Evolutionary conservation across 495 filamentous ascomycete genomes (phyloP), one percentile per base, ranked within the genome.

Genomic region (Penicillium lividum): DNA sequence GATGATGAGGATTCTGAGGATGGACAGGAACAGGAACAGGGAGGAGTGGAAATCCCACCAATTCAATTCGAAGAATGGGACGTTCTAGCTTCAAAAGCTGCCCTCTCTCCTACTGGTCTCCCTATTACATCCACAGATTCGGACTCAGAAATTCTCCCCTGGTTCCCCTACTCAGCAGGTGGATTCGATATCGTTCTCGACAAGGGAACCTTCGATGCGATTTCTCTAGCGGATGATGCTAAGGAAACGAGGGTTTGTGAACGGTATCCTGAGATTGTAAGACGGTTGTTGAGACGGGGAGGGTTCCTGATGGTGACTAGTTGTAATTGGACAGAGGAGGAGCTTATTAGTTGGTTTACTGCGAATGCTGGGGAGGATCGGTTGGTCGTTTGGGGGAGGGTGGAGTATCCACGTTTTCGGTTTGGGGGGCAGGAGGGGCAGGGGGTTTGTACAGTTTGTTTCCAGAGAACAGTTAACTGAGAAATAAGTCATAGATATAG

Each of bases 181-280:
- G 83, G 86, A 0, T 97, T 92, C 69, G 92, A 97, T 74, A 82
- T 97, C 0, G 87, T 96, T 0, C 80, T 97, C 6, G 94, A 98
- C 73, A 98, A 98, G 70, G 94, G 94, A 27, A 98, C 94, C 1
- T 98, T 97, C 74, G 94, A 98, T 79, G 94, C 94, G 3, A 85
- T 98, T 6, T 88, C 84, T 42, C 73, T 98, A 18, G 84, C 80
- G 45, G 81, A 80, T 33, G 89, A 90, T 56, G 65, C 65, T 25
- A 70, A 72, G 60, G 69, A 57, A 15, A 65, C 68, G 9, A 80
- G 85, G 46, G 76, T 88, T 18, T 87, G 80, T 67, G 91, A 97
- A 68, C 77, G 80, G 47, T 98, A 98, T 77, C 79, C 82, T 22
- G 76, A 77, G 59, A 80, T 84, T 27, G 87, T 91, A 22, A 75